A percentile compares a stretch with the other conserved stretches of the same genome.
phyloP scores from a whole-genome alignment of 768 basidiomycete genomes.

The Calvatia gigantea region DNA sequence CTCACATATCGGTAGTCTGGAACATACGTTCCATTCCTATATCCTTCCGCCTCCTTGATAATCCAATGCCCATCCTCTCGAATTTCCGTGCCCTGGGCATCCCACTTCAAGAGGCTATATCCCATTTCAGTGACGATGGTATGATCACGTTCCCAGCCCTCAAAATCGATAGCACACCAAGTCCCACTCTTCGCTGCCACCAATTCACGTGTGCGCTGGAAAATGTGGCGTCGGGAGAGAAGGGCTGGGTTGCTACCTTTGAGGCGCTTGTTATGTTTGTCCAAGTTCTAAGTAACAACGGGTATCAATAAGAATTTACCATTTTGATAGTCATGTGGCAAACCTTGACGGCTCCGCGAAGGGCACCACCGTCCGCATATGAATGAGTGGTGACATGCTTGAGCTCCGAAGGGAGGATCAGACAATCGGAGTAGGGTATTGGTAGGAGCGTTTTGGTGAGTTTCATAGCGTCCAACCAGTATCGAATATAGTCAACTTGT shows the following conservation, averaged over 20 bases:
- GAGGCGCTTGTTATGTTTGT: conserved; percentile 77
- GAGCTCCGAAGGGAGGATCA: conserved; percentile 58
- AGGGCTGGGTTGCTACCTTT: conserved; percentile 60
- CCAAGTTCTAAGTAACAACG: conserved; percentile 48
- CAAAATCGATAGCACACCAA: conserved; percentile 81
- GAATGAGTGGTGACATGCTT: conserved; percentile 54
- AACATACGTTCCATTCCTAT: conserved; percentile 62
- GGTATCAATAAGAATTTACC: no score
- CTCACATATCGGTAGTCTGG: conserved; percentile 56
- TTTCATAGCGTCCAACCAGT: conserved; percentile 76
- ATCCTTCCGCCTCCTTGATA: conserved; percentile 56
- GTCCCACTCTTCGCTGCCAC: conserved; percentile 63
- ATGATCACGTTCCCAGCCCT: conserved; percentile 80
- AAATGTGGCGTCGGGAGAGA: conserved; percentile 52
- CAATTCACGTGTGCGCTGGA: conserved; percentile 63
- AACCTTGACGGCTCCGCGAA: conserved; percentile 63
- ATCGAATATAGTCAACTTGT: conserved; percentile 81
- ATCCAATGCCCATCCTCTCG: conserved; percentile 57
- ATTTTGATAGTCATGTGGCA: conserved; percentile 6
- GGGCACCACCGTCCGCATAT: conserved; percentile 49
- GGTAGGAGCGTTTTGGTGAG: conserved; percentile 64
- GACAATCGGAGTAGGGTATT: conserved; percentile 74
- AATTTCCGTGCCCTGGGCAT: conserved; percentile 42
- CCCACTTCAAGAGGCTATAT: conserved; percentile 61
- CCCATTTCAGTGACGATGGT: conserved; percentile 78